Percentiles rank a stretch among this genome's conserved stretches.
phyloP scores from a whole-genome alignment of 1,284 basidiomycete species.

The Leccinum variabile region DNA sequence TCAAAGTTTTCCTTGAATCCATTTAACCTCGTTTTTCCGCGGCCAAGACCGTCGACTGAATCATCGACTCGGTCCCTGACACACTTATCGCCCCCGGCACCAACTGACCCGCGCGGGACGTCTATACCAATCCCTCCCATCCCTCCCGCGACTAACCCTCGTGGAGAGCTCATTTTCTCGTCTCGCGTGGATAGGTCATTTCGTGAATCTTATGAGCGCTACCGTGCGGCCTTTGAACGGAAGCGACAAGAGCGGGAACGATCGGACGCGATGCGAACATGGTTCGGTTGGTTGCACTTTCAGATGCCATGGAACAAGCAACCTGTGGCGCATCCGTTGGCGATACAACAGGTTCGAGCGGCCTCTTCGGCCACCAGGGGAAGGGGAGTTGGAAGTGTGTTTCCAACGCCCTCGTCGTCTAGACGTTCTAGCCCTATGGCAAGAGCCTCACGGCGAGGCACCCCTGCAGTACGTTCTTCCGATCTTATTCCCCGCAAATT shows the following conservation, averaged over 20 bases:
- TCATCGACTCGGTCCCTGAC: slow-evolving; percentile 22
- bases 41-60: slow-evolving; percentile 35
- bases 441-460: slow-evolving; percentile 32
- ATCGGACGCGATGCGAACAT: slow-evolving; percentile 41
- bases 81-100: slow-evolving; percentile 33
- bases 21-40: slow-evolving; percentile 60
- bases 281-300: slow-evolving; percentile 42
- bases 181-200: slow-evolving; percentile 83
- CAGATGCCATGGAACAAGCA: slow-evolving; percentile 43
- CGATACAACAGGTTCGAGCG: slow-evolving; percentile 27
- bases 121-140: slow-evolving; percentile 71
- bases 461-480: slow-evolving; percentile 29
- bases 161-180: slow-evolving; percentile 96
- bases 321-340: slow-evolving; percentile 13
- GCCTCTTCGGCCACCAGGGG: slow-evolving; percentile 36
- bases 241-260: slow-evolving; percentile 67
- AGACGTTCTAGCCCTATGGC: slow-evolving; percentile 45
- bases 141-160: slow-evolving; percentile 85
- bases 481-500: slow-evolving; percentile 25
- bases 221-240: slow-evolving; percentile 88
- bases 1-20: slow-evolving; percentile 65
- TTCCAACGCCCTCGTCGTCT: slow-evolving; percentile 41
- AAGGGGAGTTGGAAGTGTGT: slow-evolving; percentile 33
- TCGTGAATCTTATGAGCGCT: slow-evolving; percentile 90
- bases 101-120: slow-evolving; percentile 32